Percentiles rank a stretch among this genome's conserved stretches.
These are phyloP conservation scores for Acrocalymma vagum DNA, from an alignment of 2,329 filamentous ascomycete species.

Conservation along the genomic window DNA sequence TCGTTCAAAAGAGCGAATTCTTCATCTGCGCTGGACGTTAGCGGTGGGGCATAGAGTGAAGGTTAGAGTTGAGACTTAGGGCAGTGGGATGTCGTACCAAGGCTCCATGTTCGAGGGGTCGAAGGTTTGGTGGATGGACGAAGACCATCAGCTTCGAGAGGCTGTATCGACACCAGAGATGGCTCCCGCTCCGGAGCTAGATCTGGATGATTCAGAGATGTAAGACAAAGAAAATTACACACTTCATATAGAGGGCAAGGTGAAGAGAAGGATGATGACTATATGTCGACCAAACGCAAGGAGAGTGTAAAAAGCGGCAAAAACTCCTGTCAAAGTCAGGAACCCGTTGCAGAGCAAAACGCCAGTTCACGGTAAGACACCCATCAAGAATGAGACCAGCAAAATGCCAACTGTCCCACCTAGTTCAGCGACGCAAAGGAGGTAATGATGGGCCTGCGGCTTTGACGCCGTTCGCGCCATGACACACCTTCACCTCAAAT, in stretches of 20 bases:
- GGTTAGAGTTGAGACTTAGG: too few relatives aligned
- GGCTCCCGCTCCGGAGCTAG: conserved; percentile 49
- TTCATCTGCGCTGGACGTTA: too few relatives aligned
- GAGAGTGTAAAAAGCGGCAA: conserved; percentile 38
- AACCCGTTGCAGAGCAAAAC: conserved; percentile 44
- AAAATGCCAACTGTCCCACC: conserved; percentile 23
- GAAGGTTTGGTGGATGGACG: too few relatives aligned
- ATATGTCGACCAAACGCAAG: conserved; percentile 47
- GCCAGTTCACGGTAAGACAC: conserved; percentile 33
- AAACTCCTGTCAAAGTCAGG: conserved; percentile 46
- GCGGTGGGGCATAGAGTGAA: too few relatives aligned
- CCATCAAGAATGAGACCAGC: conserved; percentile 33
- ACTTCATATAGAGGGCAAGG: too few relatives aligned
- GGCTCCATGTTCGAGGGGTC: too few relatives aligned
- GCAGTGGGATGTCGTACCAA: too few relatives aligned
- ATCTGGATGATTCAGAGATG: conserved; percentile 49
- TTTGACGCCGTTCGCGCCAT: too few relatives aligned
- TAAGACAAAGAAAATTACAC: conserved; percentile 49
- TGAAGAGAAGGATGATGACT: conserved; percentile 59
- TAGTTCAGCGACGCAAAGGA: conserved; percentile 27
- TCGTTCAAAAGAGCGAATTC: too few relatives aligned
- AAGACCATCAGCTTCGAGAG: too few relatives aligned
- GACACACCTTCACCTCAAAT: too few relatives aligned
- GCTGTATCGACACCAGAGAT: conserved; percentile 57
- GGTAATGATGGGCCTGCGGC: too few relatives aligned